These are phyloP conservation scores for Barnettozyma pratensis DNA, from an alignment of 805 yeast species.

Conservation along the genomic window DNA sequence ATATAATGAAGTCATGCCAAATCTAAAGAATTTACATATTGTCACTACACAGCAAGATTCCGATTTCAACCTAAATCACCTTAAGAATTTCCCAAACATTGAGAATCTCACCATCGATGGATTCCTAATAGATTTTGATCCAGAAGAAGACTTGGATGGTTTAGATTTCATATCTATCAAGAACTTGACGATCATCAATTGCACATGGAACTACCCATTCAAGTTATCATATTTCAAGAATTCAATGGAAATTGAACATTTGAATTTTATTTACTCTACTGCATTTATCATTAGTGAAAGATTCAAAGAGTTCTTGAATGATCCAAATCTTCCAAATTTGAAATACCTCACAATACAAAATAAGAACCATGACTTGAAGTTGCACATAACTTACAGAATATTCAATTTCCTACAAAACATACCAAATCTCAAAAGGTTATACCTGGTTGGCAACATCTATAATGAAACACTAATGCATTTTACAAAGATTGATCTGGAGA, in stretches of 20 bases:
- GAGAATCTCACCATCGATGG: conserved; percentile 31
- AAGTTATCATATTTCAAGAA: conserved; percentile 30
- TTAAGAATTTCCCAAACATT: conserved; percentile 32
- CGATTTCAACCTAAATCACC: conserved; percentile 39
- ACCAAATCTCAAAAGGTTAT: conserved; percentile 26
- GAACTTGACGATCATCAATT: conserved; percentile 33
- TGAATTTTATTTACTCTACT: conserved; percentile 25
- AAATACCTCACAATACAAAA: conserved; percentile 26
- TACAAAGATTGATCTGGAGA: conserved; percentile 24
- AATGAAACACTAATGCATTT: conserved; percentile 29
- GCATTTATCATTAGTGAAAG: conserved; percentile 33
- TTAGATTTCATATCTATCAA: conserved; percentile 20
- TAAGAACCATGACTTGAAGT: conserved; percentile 20
- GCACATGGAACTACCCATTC: conserved; percentile 58
- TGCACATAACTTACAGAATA: conserved; percentile 29
- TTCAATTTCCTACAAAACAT: conserved; percentile 28
- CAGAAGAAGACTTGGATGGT: conserved; percentile 20
- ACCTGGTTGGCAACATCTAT: conserved; percentile 29
- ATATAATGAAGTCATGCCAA: conserved; percentile 21
- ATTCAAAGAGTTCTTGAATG: conserved; percentile 27
- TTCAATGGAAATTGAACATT: conserved; percentile 17
- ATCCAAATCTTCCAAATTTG: conserved; percentile 24
- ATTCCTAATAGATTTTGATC: conserved; percentile 40
- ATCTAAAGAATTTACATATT: conserved; percentile 16
- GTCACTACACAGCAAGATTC: conserved; percentile 22